Evolutionary conservation across 1,284 basidiomycete species (phyloP), one percentile per base, ranked within the genome.

Genomic region (Ceratobasidium papillatum): DNA sequence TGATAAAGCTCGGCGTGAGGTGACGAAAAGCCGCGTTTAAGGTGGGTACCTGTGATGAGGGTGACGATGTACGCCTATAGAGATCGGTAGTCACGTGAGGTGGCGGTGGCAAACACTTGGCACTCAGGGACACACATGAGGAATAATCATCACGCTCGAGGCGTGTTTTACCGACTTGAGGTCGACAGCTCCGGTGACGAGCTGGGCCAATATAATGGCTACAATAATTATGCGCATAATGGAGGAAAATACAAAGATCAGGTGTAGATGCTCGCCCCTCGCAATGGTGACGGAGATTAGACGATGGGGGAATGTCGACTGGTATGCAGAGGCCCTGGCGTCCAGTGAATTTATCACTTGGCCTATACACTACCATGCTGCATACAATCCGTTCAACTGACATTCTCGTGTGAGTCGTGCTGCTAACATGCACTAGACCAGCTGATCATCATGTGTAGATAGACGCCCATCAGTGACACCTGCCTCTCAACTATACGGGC

Each of bases 1-100:
- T 68, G 49, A 25, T 68, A 73, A 11, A 73, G 59, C 17, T 62
- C 69, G 0, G 41, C 69, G 22, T 73, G 69, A 11, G 69, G 69
- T 12, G 69, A 62, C 14, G 45, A 25, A 47, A 73, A 73, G 22
- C 69, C 69, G 34, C 69, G 69, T 32, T 73, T 73, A n/a, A 63
- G 47, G 34, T 63, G 58, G 19, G 22, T 19, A 12, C 47, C 69
- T 11, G 43, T 9, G 12, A 17, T n/a, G 22, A 73, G 58, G 32
- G 36, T 19, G 22, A 73, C 69, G 47, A 73, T 73, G 54, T 73
- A 73, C 7, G 69, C 25, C 69, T 73, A 22, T 41, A 12, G 25
- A 11, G 12, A 47, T 9, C 7, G 22, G 38, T n/a, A n/a, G n/a
- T n/a, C n/a, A n/a, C n/a, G n/a, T n/a, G n/a, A n/a, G n/a, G n/a